Evolutionary conservation across 1,139 yeast genomes (phyloP), one percentile per base, ranked within the genome.

Genomic region (Geotrichum histeridarum): DNA sequence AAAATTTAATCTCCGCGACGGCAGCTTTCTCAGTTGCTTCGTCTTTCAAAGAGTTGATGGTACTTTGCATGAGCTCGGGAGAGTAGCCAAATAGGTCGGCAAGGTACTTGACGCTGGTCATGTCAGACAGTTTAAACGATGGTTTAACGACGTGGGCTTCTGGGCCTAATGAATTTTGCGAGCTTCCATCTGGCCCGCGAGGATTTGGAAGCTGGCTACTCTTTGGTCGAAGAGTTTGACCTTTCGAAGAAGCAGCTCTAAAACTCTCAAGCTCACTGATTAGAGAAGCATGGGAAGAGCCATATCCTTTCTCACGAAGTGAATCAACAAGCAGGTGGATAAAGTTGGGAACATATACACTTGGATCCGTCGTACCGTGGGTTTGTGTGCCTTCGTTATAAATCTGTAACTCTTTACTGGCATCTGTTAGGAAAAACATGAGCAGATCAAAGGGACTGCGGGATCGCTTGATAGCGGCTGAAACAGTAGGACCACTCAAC

Each of bases 371-470:
- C 59, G 82, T 82, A 51, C 74, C 75, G 7, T 12, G 11, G 4
- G 14, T 27, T 11, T 37, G 31, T 14, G 46, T 39, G 14, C 15
- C 17, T 11, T 17, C 32, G 27, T 42, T 18, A 32, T 42, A 38
- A 9, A 38, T 11, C 8, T 46, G 31, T 39, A 85, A 66, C 65
- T 84, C 91, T 60, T 80, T 83, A 54, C 82, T 81, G 8, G 87
- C 82, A 56, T 80, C 76, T 27, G 83, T 77, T 15, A 84, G 79
- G 65, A 86, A 87, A 66, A 78, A 75, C 73, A 84, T 79, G 8
- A 86, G 78, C 51, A 86, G 71, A 55, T 82, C 85, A 60, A 84
- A 91, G 0, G 83, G 80, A 38, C 79, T 76, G 41, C 74, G 73
- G 54, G 77, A 73, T 17, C 76, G 66, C 44, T 68, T 66, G 51